These are phyloP conservation scores for Magnaporthales sp. DNA, from an alignment of 2,329 filamentous ascomycete genomes.

Conservation along the genomic window DNA sequence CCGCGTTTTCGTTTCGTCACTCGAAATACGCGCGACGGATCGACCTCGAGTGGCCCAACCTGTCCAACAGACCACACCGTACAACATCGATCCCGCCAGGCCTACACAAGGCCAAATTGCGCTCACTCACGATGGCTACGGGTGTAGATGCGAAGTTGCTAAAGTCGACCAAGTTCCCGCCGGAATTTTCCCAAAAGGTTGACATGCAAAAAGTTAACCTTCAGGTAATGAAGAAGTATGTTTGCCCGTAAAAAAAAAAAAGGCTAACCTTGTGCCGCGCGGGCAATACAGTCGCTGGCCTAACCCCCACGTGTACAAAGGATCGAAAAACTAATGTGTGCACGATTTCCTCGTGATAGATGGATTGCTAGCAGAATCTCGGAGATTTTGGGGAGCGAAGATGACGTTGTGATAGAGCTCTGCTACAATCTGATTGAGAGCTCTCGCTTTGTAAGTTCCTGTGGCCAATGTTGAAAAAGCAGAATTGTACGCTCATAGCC, in stretches of 20 bases:
- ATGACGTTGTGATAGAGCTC: conserved; percentile 92
- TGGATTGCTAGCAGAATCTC: conserved; percentile 90
- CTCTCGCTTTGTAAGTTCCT: conserved; percentile 58
- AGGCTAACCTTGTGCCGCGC: neutral
- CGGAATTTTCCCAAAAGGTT: conserved; percentile 90
- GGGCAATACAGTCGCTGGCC: neutral
- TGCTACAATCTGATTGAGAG: conserved; percentile 64
- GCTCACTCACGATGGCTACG: conserved; percentile 54
- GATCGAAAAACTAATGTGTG: neutral
- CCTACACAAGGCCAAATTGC: neutral
- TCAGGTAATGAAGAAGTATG: conserved; percentile 94
- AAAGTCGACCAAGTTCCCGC: conserved; percentile 85
- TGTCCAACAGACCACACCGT: neutral
- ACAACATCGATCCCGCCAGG: neutral
- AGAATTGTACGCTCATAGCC: conserved; percentile 12
- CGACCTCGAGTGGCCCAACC: neutral
- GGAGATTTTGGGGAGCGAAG: conserved; percentile 82
- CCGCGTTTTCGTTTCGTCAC: neutral
- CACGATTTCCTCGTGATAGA: conserved; percentile 35
- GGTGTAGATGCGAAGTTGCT: conserved; percentile 84
- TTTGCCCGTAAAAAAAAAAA: conserved; percentile 9
- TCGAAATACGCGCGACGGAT: neutral
- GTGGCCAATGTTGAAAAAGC: neutral
- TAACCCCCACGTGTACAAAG: neutral
- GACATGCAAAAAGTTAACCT: conserved; percentile 97